A percentile compares a stretch with the other conserved stretches of the same genome.
Evolutionary conservation across 352 stramenopile genomes (phyloP).

Genomic region (Globisporangium canariense): DNA sequence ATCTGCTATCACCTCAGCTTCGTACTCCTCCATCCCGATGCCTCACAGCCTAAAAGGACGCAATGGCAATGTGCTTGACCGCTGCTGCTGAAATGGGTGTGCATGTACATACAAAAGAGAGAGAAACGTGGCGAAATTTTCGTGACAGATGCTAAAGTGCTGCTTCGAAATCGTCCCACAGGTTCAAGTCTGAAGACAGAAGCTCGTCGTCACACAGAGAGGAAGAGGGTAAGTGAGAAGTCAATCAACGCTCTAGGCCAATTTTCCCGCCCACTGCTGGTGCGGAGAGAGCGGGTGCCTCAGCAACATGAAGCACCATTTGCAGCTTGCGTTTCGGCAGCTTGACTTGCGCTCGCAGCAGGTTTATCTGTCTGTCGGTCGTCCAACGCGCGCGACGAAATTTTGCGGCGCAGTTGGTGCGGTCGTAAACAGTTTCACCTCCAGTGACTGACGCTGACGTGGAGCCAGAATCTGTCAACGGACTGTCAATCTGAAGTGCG

Average conservation of each 20-base stretch:
- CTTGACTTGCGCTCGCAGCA: no score
- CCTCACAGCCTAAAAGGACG: no score
- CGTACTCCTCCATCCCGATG: background rate
- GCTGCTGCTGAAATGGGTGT: background rate
- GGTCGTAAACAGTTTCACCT: constrained; percentile 1
- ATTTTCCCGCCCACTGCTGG: no score
- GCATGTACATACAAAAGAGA: background rate
- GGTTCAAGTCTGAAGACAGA: background rate
- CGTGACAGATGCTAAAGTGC: background rate
- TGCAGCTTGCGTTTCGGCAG: no score
- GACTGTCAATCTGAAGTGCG: background rate
- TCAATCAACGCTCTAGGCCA: no score
- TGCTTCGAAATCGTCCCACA: background rate
- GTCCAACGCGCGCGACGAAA: background rate
- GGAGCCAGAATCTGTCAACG: constrained; percentile 10
- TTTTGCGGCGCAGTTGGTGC: background rate
- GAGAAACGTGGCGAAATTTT: background rate
- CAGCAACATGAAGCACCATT: no score
- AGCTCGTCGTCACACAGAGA: no score
- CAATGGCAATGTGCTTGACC: background rate
- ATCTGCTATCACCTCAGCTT: no score
- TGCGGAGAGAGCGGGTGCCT: no score
- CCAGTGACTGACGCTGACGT: background rate
- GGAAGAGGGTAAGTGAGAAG: no score
- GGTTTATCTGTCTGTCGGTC: no score